These are phyloP conservation scores for Colletotrichum sp. DNA, from an alignment of 2,329 filamentous ascomycete species.

Conservation along the genomic window DNA sequence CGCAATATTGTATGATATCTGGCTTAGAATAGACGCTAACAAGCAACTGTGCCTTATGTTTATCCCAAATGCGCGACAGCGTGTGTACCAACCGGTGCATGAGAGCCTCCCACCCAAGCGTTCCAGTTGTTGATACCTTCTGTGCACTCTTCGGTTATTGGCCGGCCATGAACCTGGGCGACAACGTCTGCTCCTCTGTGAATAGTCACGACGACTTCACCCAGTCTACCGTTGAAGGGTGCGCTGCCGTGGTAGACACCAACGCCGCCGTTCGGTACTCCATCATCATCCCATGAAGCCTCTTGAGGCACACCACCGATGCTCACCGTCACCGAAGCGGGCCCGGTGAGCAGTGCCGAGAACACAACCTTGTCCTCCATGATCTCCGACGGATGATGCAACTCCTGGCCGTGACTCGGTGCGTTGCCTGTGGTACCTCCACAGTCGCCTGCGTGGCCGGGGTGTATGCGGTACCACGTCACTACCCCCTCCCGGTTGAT, in stretches of 20 bases:
- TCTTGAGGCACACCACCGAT: conserved; percentile 27
- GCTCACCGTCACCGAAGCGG: conserved; percentile 28
- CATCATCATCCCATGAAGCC: conserved; percentile 24
- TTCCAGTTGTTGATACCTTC: conserved; percentile 23
- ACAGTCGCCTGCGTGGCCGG: conserved; percentile 21
- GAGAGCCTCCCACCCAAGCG: conserved; percentile 11
- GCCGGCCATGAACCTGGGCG: conserved; percentile 9
- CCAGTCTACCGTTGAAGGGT: conserved; percentile 25
- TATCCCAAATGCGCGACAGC: conserved; percentile 3
- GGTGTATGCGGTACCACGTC: conserved; percentile 30
- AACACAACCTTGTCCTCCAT: conserved; percentile 24
- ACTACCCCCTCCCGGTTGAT: conserved; percentile 29
- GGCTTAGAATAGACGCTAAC: neutral
- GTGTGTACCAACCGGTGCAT: neutral
- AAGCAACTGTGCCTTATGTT: neutral
- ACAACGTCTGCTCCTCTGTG: neutral
- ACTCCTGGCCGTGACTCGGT: conserved; percentile 27
- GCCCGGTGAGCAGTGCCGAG: conserved; percentile 30
- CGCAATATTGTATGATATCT: conserved; percentile 30
- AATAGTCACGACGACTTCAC: conserved; percentile 26
- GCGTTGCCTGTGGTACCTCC: conserved; percentile 33
- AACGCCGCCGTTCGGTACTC: conserved; percentile 26
- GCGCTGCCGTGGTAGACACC: conserved; percentile 36
- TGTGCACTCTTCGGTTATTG: conserved; percentile 8
- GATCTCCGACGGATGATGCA: conserved; percentile 23